Percentiles rank a stretch among this genome's conserved stretches.
Evolutionary conservation across 208 protist genomes (phyloP).

Genomic region (Chromosphaera perkinsii): DNA sequence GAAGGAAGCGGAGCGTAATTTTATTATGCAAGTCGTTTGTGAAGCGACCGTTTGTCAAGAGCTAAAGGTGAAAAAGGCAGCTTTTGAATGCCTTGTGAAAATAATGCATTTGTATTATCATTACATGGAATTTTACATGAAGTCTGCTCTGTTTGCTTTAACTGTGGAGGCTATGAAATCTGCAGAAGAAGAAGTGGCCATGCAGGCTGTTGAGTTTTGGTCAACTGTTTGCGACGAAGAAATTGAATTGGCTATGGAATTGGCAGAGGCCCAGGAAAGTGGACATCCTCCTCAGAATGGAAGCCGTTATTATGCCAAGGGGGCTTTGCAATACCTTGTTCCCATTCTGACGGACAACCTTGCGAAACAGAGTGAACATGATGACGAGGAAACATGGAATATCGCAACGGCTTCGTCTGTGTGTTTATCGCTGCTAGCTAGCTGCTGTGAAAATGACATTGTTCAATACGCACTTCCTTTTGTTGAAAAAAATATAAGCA

Average conservation of each 20-base stretch:
- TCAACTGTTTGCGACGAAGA: constrained; percentile 18
- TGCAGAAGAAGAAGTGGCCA: background rate
- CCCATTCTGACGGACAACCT: constrained; percentile 10
- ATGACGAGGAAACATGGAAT: constrained; percentile 11
- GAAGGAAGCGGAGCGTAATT: constrained; percentile 22
- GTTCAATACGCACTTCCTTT: constrained; percentile 10
- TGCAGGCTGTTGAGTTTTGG: constrained; percentile 27
- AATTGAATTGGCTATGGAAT: constrained; percentile 5
- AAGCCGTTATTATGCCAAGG: constrained; percentile 7
- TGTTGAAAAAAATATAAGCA: constrained; percentile 9
- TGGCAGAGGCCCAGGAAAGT: constrained; percentile 1
- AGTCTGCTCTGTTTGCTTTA: constrained; percentile 1
- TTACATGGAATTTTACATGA: constrained; percentile 22
- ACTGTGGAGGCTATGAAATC: constrained; percentile 12
- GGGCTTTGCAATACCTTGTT: constrained; percentile 9
- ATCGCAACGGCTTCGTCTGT: background rate
- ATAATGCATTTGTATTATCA: constrained; percentile 16
- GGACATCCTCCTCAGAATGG: background rate
- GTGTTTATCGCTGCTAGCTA: constrained; percentile 11
- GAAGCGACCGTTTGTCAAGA: background rate
- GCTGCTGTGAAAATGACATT: background rate
- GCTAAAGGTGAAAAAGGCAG: background rate
- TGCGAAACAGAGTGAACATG: background rate
- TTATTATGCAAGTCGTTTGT: constrained; percentile 24
- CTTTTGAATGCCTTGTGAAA: constrained; percentile 14